Evolutionary conservation across 768 basidiomycete species (phyloP).

Genomic region (Tylopilus sp.): DNA sequence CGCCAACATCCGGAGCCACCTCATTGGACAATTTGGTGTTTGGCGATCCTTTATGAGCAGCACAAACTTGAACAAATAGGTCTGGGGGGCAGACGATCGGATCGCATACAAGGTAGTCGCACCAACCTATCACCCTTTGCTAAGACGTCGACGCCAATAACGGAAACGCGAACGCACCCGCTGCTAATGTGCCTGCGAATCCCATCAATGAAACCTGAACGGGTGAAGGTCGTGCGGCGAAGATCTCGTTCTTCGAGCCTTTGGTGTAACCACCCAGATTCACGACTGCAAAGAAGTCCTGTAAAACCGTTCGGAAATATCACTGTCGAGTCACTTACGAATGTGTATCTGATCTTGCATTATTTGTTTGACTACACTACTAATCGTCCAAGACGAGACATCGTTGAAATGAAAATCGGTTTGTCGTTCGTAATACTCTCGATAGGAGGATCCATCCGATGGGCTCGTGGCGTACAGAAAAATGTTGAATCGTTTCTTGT

Average conservation of each 20-base stretch:
- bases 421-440: conserved; percentile 40
- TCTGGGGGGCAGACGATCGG: conserved; percentile 42
- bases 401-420: conserved; percentile 39
- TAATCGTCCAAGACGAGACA: conserved; percentile 37
- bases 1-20: conserved; percentile 20
- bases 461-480: conserved; percentile 48
- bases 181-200: conserved; percentile 46
- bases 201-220: conserved; percentile 50
- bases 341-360: conserved; percentile 44
- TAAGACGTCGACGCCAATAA: background rate
- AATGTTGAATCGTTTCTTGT: conserved; percentile 37
- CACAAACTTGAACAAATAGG: conserved; percentile 32
- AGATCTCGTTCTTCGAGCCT: conserved; percentile 50
- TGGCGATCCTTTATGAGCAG: conserved; percentile 15
- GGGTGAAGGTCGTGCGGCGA: conserved; percentile 47
- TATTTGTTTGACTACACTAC: conserved; percentile 39
- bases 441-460: conserved; percentile 44
- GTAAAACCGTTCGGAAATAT: background rate
- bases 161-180: conserved; percentile 23
- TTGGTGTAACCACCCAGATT: conserved; percentile 51
- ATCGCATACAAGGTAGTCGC: conserved; percentile 47
- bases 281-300: conserved; percentile 31
- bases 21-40: background rate
- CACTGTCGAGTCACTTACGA: conserved; percentile 27
- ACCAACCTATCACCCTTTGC: conserved; percentile 38